A percentile compares a stretch with the other conserved stretches of the same genome.
Conservation (phyloP, 1,284 basidiomycete genomes). For the Cutaneotrichosporon cutaneum region DNA sequence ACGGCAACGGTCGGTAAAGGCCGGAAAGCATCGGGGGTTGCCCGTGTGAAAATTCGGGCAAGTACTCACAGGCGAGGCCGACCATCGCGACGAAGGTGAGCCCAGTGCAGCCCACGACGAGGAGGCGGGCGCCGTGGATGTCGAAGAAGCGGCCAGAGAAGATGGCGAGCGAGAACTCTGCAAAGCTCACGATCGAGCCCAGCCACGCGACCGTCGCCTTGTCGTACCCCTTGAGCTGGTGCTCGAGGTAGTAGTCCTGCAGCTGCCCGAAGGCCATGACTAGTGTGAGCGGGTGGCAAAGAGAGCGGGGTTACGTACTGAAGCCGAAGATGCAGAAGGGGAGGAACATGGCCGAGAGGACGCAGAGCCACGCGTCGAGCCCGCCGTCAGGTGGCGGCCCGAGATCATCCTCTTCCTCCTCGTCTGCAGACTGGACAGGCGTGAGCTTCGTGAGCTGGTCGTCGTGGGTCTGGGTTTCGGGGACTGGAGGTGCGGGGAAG, state of each 20-base stretch:
- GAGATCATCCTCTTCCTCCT: neutral
- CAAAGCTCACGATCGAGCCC: slow-evolving; percentile 36
- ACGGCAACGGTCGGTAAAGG: neutral
- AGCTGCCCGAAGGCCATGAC: slow-evolving; percentile 47
- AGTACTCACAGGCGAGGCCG: slow-evolving; percentile 43
- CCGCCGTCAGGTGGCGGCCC: slow-evolving; percentile 26
- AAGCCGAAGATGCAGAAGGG: slow-evolving; percentile 49
- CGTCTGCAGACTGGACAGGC: neutral
- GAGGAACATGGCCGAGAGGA: slow-evolving; percentile 39
- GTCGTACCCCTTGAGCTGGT: slow-evolving; percentile 42
- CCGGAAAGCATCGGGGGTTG: slow-evolving; percentile 4
- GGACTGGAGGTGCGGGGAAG: neutral
- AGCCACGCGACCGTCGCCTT: slow-evolving; percentile 40
- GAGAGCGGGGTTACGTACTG: slow-evolving; percentile 31
- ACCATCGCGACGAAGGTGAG: slow-evolving; percentile 34
- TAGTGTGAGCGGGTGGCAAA: slow-evolving; percentile 3
- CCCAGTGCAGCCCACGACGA: slow-evolving; percentile 31
- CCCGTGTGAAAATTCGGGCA: neutral
- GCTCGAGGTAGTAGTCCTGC: slow-evolving; percentile 38
- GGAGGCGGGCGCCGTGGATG: slow-evolving; percentile 23
- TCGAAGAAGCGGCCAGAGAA: slow-evolving; percentile 30
- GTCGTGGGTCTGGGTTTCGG: neutral
- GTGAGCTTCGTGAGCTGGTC: slow-evolving; percentile 2
- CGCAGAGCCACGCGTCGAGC: slow-evolving; percentile 18
- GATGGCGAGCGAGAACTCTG: slow-evolving; percentile 40